Base-by-base conservation (phyloP, 2,329 filamentous ascomycete species). In the Grosmannia penicillata region DNA sequence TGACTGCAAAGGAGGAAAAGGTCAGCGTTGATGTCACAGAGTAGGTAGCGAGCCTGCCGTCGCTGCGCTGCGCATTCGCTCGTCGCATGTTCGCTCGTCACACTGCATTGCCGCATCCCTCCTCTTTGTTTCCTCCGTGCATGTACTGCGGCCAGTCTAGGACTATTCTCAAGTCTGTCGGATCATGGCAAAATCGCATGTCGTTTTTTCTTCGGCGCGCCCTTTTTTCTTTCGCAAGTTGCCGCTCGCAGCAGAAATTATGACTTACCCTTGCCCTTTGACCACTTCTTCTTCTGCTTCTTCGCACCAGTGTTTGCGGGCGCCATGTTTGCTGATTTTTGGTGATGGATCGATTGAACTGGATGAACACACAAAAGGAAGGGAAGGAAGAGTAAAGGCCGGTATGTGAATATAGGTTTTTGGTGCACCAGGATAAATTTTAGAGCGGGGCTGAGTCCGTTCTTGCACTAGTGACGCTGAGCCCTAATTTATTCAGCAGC, bases 261-360 rank as follows among this genome's bases (percentile, higher is more conserved):
- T 32, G 32, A 42, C 82, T 82, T 89, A 74, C 87, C 82, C 85
- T 62, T 70, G 47, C 56, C 53, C 58, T 64, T 64, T 45, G 62
- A 65, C 78, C 77, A 81, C 75, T 82, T 82, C 76, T 82, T 82
- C 77, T 82, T 82, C 65, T 80, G 75, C 70, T 82, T 82, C 74
- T 82, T 82, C 57, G 72, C 77, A 60, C 76, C 76, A 57, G 75
- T 68, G 58, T 55, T 53, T 52, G 61, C 60, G 59, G 62, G 62
- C 50, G 62, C 63, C 63, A 66, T 66, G 32, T 37, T 47, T 45
- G 39, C 45, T 41, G 42, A 40, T 46, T 38, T 45, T 43, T 62
- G 24, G 56, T 56, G 51, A 39, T 49, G 52, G 50, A 48, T 55
- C 29, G 33, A 35, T 43, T 42, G 32, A 45, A 43, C 38, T 45